Conservation (phyloP, 169 alveolate genomes). For the Blepharisma undulans region DNA sequence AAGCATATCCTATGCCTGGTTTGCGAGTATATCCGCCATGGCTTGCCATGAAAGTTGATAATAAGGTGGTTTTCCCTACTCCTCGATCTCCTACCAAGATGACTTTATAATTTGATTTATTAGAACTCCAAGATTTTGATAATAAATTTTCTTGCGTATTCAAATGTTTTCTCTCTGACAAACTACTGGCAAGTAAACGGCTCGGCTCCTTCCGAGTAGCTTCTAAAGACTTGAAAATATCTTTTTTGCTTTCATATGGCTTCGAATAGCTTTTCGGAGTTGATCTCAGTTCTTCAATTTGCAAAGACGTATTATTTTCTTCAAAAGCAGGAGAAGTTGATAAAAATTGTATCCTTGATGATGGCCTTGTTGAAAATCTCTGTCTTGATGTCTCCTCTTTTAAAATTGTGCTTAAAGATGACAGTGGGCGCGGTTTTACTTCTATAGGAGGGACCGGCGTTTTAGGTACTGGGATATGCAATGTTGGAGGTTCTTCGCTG, state of each 20-base stretch:
- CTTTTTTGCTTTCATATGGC: neutral
- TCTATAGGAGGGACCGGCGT: neutral
- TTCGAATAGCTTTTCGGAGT: neutral
- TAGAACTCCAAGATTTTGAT: neutral
- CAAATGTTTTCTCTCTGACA: neutral
- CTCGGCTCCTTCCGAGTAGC: neutral
- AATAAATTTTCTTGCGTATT: neutral
- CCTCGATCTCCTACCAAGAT: slow-evolving; percentile 18
- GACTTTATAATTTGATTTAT: neutral
- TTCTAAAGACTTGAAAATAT: neutral
- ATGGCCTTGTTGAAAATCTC: neutral
- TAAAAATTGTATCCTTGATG: neutral
- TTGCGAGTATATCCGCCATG: neutral
- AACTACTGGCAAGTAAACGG: neutral
- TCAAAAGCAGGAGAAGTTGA: neutral
- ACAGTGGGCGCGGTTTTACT: neutral
- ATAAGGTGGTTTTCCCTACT: slow-evolving; percentile 12
- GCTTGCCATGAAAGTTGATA: neutral
- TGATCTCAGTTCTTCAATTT: neutral
- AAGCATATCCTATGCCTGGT: neutral
- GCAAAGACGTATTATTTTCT: neutral
- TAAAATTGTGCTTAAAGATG: neutral
- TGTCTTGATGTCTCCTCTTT: neutral
- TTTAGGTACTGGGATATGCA: neutral
- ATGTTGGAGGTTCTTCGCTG: neutral